Evolutionary conservation across 768 basidiomycete genomes (phyloP).

Genomic region (Coprinopsis sp.): DNA sequence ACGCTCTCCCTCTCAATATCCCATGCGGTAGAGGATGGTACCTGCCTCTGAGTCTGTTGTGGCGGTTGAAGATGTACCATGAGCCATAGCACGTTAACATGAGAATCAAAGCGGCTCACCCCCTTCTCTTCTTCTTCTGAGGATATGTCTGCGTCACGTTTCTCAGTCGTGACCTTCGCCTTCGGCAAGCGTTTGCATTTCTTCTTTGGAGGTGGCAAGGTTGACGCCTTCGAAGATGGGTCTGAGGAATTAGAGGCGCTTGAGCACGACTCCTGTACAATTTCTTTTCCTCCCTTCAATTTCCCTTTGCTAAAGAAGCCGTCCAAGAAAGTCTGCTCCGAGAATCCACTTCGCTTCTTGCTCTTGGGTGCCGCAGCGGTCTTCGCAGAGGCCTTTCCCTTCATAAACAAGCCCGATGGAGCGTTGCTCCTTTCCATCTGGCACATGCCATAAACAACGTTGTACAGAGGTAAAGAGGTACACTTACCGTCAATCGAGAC

Average conservation of each 20-base stretch:
- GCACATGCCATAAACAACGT: background rate
- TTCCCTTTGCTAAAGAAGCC: conserved; percentile 35
- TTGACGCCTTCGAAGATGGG: too few relatives aligned
- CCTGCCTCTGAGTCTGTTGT: background rate
- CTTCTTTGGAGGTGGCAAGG: too few relatives aligned
- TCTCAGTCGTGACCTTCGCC: too few relatives aligned
- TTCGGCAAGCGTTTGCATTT: too few relatives aligned
- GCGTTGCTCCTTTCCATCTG: conserved; percentile 40
- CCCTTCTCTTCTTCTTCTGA: too few relatives aligned
- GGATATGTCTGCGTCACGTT: too few relatives aligned
- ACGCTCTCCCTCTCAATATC: conserved; percentile 25
- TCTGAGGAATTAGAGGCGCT: too few relatives aligned
- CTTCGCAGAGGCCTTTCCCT: conserved; percentile 57
- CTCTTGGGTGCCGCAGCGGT: conserved; percentile 23
- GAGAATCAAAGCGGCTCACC: too few relatives aligned
- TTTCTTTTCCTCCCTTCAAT: background rate
- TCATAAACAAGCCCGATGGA: conserved; percentile 54
- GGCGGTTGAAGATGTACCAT: too few relatives aligned
- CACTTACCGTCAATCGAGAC: conserved; percentile 55
- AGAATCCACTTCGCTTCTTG: too few relatives aligned
- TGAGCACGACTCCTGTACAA: too few relatives aligned
- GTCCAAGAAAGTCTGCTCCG: conserved; percentile 39
- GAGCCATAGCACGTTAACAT: too few relatives aligned
- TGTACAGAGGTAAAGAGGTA: background rate
- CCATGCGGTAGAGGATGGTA: conserved; percentile 23